Evolutionary conservation across 2,329 filamentous ascomycete species (phyloP), one percentile per base, ranked within the genome.

Genomic region (Cladophialophora immunda): DNA sequence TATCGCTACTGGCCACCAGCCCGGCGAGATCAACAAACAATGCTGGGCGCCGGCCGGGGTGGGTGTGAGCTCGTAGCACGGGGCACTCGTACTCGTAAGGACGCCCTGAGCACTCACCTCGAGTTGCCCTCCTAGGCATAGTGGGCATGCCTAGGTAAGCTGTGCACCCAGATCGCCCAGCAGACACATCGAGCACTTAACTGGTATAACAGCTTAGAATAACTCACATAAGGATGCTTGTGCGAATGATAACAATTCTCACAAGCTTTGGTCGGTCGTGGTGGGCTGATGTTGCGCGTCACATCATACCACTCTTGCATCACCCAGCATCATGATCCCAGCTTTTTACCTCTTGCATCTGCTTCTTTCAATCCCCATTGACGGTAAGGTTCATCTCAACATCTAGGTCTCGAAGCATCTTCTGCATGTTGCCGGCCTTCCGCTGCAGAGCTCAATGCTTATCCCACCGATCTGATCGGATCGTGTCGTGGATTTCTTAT

Each of bases 261-360:
- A 27, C 50, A 47, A 36, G 45, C n/a, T 36, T 47, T 53, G 27
- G 19, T 38, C 11, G 11, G 45, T 11, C 19, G 19, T 15, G 25
- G 58, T 61, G 58, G 58, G 29, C 58, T 61, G 58, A 61, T 53
- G n/a, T 60, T 54, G 45, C 50, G 22, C 45, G 50, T 32, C 25
- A 61, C 30, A 61, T 61, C 58, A 61, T 61, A 61, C 58, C 58
- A 61, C 58, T 22, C 27, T 52, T 38, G 29, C 55, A 57, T 57
- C 29, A 38, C 55, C 6, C 3, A 19, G 29, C 55, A 57, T 57
- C 29, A 38, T 30, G 15, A 25, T 50, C 45, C 8, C 45, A 50
- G 11, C 29, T 41, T 25, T 19, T 13, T 32, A 6, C 29, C 30
- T 22, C 30, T 6, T 19, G 22, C 29, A 50, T 50, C 19, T 50